Conservation (phyloP, 768 basidiomycete genomes). For the Tremella fuciformis region DNA sequence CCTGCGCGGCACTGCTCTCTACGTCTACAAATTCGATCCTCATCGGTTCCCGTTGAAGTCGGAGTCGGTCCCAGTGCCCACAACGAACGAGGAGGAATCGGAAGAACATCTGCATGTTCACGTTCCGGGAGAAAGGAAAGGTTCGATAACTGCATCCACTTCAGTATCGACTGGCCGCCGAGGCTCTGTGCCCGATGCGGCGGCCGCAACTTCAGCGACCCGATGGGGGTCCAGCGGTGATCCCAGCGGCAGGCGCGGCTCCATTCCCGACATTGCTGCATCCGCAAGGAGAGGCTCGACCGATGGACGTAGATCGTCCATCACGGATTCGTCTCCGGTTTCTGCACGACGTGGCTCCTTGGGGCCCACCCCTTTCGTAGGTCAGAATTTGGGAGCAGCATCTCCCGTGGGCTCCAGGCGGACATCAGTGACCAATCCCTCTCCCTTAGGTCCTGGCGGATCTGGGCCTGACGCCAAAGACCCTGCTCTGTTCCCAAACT, state of each 20-base stretch:
- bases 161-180: constrained; percentile 4
- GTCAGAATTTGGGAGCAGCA: constrained; percentile 19
- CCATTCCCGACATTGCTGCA: background rate
- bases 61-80: constrained; percentile 29
- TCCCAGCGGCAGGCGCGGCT: background rate
- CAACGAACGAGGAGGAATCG: constrained; percentile 40
- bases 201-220: background rate
- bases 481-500: constrained; percentile 22
- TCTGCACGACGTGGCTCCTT: too few species aligned
- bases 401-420: constrained; percentile 2
- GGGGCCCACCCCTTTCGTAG: constrained; percentile 1
- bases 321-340: background rate
- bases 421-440: constrained; percentile 1
- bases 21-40: constrained; percentile 58
- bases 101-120: constrained; percentile 51
- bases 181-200: background rate
- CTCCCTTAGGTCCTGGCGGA: background rate
- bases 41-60: constrained; percentile 48
- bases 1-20: constrained; percentile 85
- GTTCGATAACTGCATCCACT: constrained; percentile 4
- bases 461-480: constrained; percentile 23
- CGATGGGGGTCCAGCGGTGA: background rate
- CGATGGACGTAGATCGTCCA: background rate
- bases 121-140: constrained; percentile 33
- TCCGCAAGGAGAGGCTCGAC: background rate